A percentile compares a stretch with the other conserved stretches of the same genome.
Evolutionary conservation across 2,329 filamentous ascomycete species (phyloP).

Genomic region (Stachybotrys echinatus): DNA sequence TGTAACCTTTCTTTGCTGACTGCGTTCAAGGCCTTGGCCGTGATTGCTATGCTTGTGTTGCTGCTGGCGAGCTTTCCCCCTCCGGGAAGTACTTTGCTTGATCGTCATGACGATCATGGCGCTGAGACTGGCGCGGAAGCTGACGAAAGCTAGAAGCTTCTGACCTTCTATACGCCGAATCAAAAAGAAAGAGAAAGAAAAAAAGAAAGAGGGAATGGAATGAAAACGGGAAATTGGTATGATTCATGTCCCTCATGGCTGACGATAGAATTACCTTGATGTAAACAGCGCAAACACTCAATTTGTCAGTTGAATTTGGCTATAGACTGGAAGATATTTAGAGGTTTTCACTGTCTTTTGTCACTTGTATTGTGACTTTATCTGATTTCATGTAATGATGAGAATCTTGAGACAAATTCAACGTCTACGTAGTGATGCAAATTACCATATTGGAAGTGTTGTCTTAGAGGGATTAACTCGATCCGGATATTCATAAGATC

Average conservation of each 20-base stretch:
- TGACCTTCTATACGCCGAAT: not conserved
- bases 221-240: not conserved
- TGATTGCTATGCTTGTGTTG: constrained; percentile 35
- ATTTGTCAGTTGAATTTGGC: no score
- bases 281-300: no score
- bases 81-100: constrained; percentile 18
- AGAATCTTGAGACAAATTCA: no score
- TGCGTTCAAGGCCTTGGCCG: constrained; percentile 39
- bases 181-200: not conserved
- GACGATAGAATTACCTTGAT: not conserved
- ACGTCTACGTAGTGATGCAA: no score
- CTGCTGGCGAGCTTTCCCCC: constrained; percentile 38
- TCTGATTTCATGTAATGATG: no score
- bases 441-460: no score
- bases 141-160: not conserved
- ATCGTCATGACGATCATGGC: not conserved
- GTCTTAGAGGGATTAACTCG: no score
- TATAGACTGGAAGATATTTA: no score
- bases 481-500: no score
- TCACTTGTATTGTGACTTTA: no score
- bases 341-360: no score
- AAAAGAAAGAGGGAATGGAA: not conserved
- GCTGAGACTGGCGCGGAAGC: no score
- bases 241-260: not conserved
- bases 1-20: constrained; percentile 6